Percentiles rank a stretch among this genome's conserved stretches.
phyloP scores from a whole-genome alignment of 2,329 filamentous ascomycete species.

The Sphaerulina vaccinii region DNA sequence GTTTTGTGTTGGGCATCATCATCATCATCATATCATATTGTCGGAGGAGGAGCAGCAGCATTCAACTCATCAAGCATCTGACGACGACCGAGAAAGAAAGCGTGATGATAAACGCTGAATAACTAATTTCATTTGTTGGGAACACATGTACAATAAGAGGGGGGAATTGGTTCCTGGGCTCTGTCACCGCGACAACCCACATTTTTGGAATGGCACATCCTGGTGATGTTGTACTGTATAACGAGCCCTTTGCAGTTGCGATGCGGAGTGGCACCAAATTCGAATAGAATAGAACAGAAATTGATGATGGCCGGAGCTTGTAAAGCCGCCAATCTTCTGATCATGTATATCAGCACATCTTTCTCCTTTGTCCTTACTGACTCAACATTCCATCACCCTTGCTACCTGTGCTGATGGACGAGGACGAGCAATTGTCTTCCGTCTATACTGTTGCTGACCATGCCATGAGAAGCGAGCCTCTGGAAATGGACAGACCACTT shows the following conservation, averaged over 20 bases:
- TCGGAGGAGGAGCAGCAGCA: too few relatives aligned
- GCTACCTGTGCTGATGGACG: too few relatives aligned
- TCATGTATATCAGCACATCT: too few relatives aligned
- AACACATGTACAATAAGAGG: background rate
- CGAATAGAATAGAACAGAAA: background rate
- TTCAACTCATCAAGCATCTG: background rate
- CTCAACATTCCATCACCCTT: too few relatives aligned
- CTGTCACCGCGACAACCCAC: background rate
- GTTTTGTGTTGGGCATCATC: background rate
- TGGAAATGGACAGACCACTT: too few relatives aligned
- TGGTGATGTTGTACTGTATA: constrained; percentile 7
- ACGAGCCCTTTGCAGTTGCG: constrained; percentile 6
- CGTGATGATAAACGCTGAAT: constrained; percentile 2
- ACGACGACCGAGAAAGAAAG: background rate
- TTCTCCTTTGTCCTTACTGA: too few relatives aligned
- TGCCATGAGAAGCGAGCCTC: too few relatives aligned
- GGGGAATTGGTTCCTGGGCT: background rate
- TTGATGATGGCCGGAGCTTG: too few relatives aligned
- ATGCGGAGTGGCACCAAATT: background rate
- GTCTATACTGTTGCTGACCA: too few relatives aligned
- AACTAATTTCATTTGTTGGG: background rate
- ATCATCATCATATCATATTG: background rate
- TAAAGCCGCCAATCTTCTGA: too few relatives aligned
- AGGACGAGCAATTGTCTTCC: too few relatives aligned
- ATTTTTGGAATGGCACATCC: constrained; percentile 1